Evolutionary conservation across 2,329 filamentous ascomycete species (phyloP), one percentile per base, ranked within the genome.

Genomic region (Alternaria brassicae): DNA sequence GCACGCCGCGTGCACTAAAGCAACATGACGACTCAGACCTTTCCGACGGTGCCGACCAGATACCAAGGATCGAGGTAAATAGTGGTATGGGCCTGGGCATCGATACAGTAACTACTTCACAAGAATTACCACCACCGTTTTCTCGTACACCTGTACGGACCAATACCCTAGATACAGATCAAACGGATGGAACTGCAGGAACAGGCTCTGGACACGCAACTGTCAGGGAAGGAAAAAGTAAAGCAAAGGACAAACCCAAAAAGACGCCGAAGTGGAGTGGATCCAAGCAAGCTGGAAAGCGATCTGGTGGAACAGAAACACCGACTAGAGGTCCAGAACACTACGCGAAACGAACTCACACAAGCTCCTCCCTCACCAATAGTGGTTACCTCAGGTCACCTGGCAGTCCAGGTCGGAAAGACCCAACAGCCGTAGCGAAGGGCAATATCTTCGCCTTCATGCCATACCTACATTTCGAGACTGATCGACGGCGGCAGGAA

Each of bases 381-480:
- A 75, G 73, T 53, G 68, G 66, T 1, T 62, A 70, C 45, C 61
- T 77, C 15, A 63, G 72, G 36, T 75, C 73, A 2, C 76, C 75
- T 6, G 77, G 78, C n/a, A 72, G 75, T 2, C 71, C 72, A 7
- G 74, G 75, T n/a, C 64, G 74, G 5, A 73, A 72, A 53, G 73
- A 76, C 36, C 73, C 71, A 3, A 71, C 69, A 55, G 23, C 75
- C 56, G 56, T 71, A 50, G 60, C 74, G 27, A 70, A 76, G 61
- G 63, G 71, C 50, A 76, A 80, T 67, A 65, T 82, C 58, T 74
- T 77, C 71, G 62, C 82, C 60, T 84, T 87, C 76, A 88, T 89
- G 85, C 87, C 87, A 0, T 89, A 88, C 66, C 75, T 89, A 3
- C 87, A 89, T 68, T 89, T 88, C 50, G 87, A 89, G 67, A 87